Base-by-base conservation (phyloP, 805 yeast genomes). In the Martiniozyma abietophila region DNA sequence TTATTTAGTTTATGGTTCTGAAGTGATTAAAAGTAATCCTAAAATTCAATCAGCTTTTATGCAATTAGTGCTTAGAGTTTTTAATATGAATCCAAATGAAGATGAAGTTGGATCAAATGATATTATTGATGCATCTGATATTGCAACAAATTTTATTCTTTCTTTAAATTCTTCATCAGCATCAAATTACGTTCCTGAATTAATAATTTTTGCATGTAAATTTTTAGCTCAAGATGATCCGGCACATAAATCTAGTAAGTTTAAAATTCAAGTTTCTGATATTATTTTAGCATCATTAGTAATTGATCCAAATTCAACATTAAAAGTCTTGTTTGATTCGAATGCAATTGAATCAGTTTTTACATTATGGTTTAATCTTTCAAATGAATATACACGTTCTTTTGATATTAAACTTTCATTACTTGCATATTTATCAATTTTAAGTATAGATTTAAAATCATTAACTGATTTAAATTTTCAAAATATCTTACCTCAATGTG, bases 381-480 rank as follows among this genome's bases (percentile, higher is more conserved):
- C 75, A 25, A 69, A 76, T 4, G 58, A 62, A 18, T 66, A 80
- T 45, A 67, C 67, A 16, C 64, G 94, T 40, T 94, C 84, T 2
- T 82, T 70, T 48, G 97, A 89, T 56, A 65, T 84, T 53, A 88
- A 86, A 56, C 57, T 89, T 27, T 74, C 83, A 1, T 61, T 74
- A 3, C 56, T 89, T 43, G 94, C 92, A 0, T 51, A 80, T 16
- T 55, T 88, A 38, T 63, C 74, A 8, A 39, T 83, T 48, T 18
- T 54, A 49, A 43, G 49, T 53, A 38, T 64, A 18, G 50, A 49
- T 15, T 27, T 39, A 8, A 34, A 38, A 7, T 41, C 43, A 5
- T 34, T 57, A 16, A 38, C 31, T 17, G 38, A 39, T 6, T 30
- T 53, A 16, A 40, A 47, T 19, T 40, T 72, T 14, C 52, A 49